Base-by-base conservation (phyloP, 805 yeast genomes). In the Wickerhamiella sorbophila region DNA sequence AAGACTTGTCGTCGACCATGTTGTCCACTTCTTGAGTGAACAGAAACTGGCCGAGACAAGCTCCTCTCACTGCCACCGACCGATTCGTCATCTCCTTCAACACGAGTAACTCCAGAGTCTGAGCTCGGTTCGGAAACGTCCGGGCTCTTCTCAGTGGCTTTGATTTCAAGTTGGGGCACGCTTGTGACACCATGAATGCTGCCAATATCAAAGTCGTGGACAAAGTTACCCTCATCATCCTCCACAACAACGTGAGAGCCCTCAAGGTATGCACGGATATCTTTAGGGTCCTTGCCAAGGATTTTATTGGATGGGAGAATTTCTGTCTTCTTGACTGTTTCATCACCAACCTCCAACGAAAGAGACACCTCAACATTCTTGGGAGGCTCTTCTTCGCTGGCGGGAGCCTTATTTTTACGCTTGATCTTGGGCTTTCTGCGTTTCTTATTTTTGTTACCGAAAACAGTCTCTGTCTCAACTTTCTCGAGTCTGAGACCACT, bases 401-500 rank as follows among this genome's bases (percentile, higher is more conserved):
- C 24, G 10, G 33, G n/a, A 3, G 21, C 26, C 19, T 37, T 22
- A 10, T 38, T 14, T 36, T 36, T 33, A 20, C n/a, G 26, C 3
- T 31, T 29, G 31, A 27, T 37, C 32, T 17, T 27, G 31, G 32
- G 20, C 22, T 20, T n/a, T 6, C 38, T 20, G 26, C 26, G 36
- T 19, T 33, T 8, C 15, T 31, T 33, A 17, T 17, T 5, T 38
- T 37, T 18, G 27, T 29, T 34, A 8, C 35, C 31, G 16, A 39
- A 17, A 2, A 69, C 64, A 16, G 69, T 72, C 48, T 63, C 63
- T 0, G 94, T 83, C 55, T 85, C 95, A 36, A 85, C 72, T 53
- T 94, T 71, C 45, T 80, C 87, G 47, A 87, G 69, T 1, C 95
- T 84, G 51, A 82, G 75, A 41, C 80, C 91, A 57, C 84, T 64